Base-by-base conservation (phyloP, 768 basidiomycete genomes). In the Epithele typhae region DNA sequence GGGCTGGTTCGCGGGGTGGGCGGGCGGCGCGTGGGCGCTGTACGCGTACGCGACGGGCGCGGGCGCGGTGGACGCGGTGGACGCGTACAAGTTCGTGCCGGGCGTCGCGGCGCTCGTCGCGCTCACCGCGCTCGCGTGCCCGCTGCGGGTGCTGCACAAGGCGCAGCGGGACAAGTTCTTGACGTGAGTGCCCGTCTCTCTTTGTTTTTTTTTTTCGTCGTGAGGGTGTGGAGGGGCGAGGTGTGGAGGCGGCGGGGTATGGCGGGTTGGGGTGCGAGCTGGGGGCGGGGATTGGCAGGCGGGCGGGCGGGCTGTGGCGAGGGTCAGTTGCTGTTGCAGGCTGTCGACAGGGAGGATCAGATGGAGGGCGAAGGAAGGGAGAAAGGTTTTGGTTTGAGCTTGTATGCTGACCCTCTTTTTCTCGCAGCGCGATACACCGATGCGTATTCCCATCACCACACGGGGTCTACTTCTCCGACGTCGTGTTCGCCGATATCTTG, bases 401-500 rank as follows among this genome's bases (percentile, higher is more conserved):
- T n/a, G n/a, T 14, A 7, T 30, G 27, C 27, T 7, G 8, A 36
- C 35, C 18, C 35, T n/a, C n/a, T n/a, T n/a, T n/a, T n/a, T n/a
- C 12, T 6, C 8, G 19, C 55, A 97, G 94, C 56, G 68, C 87
- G 11, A 59, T 92, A 36, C 71, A 76, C 37, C 76, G 95, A 52
- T 96, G 92, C 59, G 57, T 92, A 19, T 76, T 83, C 41, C 77
- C 86, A n/a, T 68, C 79, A 33, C 71, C 73, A 43, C 71, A 73
- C 34, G 78, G 84, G 4, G 74, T 92, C 33, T 81, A 84, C 63
- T 99, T 99, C 67, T 82, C 83, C 23, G 96, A 99, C 63, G 81
- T 99, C 19, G 79, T 98, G 36, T 81, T 95, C 48, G 94, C 95
- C 49, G 96, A 98, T 73, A 81, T 98, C 51, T 78, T 94, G 59